Percentiles rank a stretch among this genome's conserved stretches.
Evolutionary conservation across 306 rosid genomes (phyloP).

Genomic region (Begonia loranthoides): DNA sequence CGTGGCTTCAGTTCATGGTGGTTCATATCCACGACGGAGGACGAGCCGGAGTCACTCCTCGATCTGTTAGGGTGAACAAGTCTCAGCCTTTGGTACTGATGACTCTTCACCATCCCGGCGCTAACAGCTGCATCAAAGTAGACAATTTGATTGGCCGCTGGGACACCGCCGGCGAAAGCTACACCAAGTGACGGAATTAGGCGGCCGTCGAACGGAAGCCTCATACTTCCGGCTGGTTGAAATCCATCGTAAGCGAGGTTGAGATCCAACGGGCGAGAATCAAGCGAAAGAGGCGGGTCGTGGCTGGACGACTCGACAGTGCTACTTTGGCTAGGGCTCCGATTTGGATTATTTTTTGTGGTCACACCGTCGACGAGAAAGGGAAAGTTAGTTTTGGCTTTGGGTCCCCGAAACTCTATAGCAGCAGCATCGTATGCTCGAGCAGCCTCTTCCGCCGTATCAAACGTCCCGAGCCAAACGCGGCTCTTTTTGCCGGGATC

Average conservation of each 20-base stretch:
- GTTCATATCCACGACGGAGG: constrained; percentile 26
- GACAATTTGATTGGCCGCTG: constrained; percentile 15
- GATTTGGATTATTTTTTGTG: constrained; percentile 12
- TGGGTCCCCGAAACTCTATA: constrained; percentile 72
- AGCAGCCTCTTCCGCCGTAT: constrained; percentile 94
- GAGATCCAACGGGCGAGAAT: constrained; percentile 60
- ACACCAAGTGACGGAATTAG: constrained; percentile 7
- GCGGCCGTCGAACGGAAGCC: constrained; percentile 33
- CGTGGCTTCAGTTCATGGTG: constrained; percentile 16
- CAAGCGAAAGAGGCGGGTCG: constrained; percentile 40
- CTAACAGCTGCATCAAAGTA: constrained; percentile 27
- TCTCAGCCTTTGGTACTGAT: constrained; percentile 7
- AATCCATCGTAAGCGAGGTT: constrained; percentile 25
- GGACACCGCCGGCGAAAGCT: constrained; percentile 7
- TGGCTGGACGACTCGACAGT: constrained; percentile 88
- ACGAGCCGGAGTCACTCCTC: constrained; percentile 32
- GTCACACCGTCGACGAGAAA: constrained; percentile 3
- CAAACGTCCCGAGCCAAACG: constrained; percentile 96
- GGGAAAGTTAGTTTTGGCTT: constrained; percentile 87
- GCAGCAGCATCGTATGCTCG: constrained; percentile 89
- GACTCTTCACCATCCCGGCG: constrained; percentile 21
- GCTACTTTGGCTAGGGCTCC: constrained; percentile 89
- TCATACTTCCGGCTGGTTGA: constrained; percentile 11
- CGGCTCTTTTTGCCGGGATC: constrained; percentile 97
- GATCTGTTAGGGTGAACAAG: constrained; percentile 10